Conservation (phyloP, 305 asterid genomes). For the Fraxinus velutina region DNA sequence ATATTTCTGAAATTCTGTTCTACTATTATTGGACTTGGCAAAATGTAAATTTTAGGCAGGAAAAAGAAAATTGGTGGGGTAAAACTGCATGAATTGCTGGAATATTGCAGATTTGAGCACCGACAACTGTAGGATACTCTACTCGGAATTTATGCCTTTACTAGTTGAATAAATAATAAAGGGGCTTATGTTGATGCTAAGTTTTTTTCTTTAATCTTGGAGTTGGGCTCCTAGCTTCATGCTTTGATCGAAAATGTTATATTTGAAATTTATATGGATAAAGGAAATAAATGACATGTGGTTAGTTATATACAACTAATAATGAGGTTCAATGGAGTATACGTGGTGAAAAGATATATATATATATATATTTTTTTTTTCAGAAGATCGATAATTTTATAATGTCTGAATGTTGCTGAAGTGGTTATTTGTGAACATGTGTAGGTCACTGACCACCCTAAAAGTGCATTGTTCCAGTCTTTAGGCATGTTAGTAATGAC, state of each 20-base stretch:
- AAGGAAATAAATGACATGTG: neutral
- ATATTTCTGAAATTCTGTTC: neutral
- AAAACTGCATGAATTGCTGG: neutral
- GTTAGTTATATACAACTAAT: neutral
- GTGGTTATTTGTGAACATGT: neutral
- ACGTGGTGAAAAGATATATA: neutral
- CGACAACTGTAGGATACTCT: neutral
- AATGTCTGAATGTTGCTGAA: neutral
- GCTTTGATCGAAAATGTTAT: neutral
- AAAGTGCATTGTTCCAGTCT: neutral
- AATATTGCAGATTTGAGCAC: neutral
- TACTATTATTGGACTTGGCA: neutral
- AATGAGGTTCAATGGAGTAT: neutral
- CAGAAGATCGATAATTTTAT: neutral
- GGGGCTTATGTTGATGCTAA: neutral
- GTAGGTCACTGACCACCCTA: neutral
- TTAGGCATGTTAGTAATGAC: neutral
- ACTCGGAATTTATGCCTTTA: neutral
- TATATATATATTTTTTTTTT: neutral
- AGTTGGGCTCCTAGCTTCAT: neutral
- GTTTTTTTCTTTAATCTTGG: neutral
- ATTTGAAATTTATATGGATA: neutral
- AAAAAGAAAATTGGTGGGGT: neutral
- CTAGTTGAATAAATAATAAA: neutral
- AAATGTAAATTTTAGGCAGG: neutral